Evolutionary conservation across 768 basidiomycete genomes (phyloP).

Genomic region (Tricholoma terreum): DNA sequence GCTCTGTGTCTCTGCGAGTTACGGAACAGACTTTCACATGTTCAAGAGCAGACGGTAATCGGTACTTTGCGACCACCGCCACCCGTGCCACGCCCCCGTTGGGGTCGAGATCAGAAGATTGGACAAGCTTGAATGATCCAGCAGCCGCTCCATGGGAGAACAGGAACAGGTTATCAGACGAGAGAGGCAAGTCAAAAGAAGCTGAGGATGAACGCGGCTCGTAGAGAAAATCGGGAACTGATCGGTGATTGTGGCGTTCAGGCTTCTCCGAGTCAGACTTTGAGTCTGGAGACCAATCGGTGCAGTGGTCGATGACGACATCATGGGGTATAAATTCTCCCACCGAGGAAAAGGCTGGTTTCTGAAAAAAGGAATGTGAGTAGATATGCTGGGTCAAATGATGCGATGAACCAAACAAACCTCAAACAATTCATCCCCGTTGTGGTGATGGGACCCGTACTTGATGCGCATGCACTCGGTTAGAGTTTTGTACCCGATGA

Average conservation of each 20-base stretch:
- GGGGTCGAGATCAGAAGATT: conserved; percentile 15
- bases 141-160: conserved; percentile 25
- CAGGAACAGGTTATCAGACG: conserved; percentile 25
- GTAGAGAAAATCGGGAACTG: not conserved
- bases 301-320: not conserved
- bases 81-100: conserved; percentile 17
- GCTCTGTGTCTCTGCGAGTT: conserved; percentile 18
- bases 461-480: not conserved
- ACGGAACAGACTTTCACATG: conserved; percentile 26
- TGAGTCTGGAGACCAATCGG: not conserved
- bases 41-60: conserved; percentile 18
- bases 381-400: no score
- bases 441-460: no score
- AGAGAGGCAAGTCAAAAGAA: conserved; percentile 23
- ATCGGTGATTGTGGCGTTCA: not conserved
- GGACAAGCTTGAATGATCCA: conserved; percentile 24
- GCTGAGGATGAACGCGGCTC: conserved; percentile 6
- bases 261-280: not conserved
- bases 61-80: conserved; percentile 22
- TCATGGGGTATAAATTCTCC: not conserved
- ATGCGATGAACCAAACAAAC: not conserved
- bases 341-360: not conserved
- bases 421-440: no score
- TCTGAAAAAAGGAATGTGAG: not conserved
- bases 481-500: no score